These are phyloP conservation scores for Bipolaris cookei DNA, from an alignment of 2,329 filamentous ascomycete genomes.

Conservation along the genomic window DNA sequence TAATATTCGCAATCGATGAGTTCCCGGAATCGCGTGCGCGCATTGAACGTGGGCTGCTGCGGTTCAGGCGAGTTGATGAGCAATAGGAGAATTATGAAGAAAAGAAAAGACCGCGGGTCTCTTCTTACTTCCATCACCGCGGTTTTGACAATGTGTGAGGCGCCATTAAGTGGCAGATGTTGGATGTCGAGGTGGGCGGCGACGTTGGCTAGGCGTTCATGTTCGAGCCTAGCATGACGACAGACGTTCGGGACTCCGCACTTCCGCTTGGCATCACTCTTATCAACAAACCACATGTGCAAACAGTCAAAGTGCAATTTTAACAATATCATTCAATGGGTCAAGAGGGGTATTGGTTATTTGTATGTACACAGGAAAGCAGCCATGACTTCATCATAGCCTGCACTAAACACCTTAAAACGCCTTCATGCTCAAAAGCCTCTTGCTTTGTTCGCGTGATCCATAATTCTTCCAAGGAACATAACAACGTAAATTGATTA, in stretches of 20 bases:
- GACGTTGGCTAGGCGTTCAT: conserved; percentile 1
- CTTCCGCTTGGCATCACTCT: conserved; percentile 18
- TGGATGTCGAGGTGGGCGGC: conserved; percentile 1
- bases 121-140: conserved; percentile 48
- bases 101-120: conserved; percentile 46
- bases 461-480: conserved; percentile 9
- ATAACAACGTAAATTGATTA: conserved; percentile 8
- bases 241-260: background rate
- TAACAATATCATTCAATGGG: conserved; percentile 16
- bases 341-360: conserved; percentile 46
- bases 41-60: conserved; percentile 42
- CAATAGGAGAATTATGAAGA: conserved; percentile 48
- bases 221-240: conserved; percentile 8
- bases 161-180: conserved; percentile 34
- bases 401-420: conserved; percentile 24
- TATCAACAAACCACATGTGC: background rate
- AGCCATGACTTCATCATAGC: conserved; percentile 23
- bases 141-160: conserved; percentile 26
- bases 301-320: background rate
- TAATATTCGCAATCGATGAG: conserved; percentile 59
- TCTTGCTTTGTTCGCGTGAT: conserved; percentile 18
- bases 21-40: conserved; percentile 51
- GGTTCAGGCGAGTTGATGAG: conserved; percentile 48
- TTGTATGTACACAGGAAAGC: conserved; percentile 34
- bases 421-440: conserved; percentile 20